A percentile compares a stretch with the other conserved stretches of the same genome.
Conservation (phyloP, 164 flowering plant genomes). For the Warburgia ugandensis region DNA sequence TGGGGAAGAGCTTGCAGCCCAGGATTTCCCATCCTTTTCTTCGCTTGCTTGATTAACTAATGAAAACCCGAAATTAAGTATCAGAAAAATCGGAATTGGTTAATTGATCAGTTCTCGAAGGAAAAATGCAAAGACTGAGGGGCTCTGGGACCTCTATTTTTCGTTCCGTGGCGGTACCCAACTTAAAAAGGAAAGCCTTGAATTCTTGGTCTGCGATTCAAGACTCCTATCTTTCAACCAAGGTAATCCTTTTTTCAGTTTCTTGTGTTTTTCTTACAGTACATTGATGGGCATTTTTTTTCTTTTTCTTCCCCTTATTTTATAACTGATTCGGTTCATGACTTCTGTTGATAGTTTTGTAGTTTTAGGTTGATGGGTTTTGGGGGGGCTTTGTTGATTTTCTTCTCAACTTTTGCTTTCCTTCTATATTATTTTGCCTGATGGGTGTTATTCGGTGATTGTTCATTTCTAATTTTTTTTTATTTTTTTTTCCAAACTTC, state of each 20-base stretch:
- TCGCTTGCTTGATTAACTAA: no score
- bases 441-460: background rate
- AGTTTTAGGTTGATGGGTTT: slow-evolving; percentile 2
- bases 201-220: slow-evolving; percentile 70
- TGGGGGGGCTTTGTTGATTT: no score
- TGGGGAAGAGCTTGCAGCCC: no score
- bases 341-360: no score
- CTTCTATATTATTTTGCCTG: background rate
- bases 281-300: slow-evolving; percentile 1
- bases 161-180: slow-evolving; percentile 27
- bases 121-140: slow-evolving; percentile 44
- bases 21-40: no score
- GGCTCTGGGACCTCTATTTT: slow-evolving; percentile 24
- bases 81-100: no score
- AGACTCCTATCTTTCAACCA: slow-evolving; percentile 69
- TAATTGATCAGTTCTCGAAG: no score
- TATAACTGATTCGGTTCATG: background rate
- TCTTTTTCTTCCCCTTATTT: background rate
- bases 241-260: slow-evolving; percentile 32
- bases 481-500: no score
- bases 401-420: background rate
- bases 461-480: slow-evolving; percentile 8
- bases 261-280: no score
- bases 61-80: no score
- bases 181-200: slow-evolving; percentile 47